Evolutionary conservation across 768 basidiomycete genomes (phyloP), one percentile per base, ranked within the genome.

Genomic region (Cystoderma amianthinum): DNA sequence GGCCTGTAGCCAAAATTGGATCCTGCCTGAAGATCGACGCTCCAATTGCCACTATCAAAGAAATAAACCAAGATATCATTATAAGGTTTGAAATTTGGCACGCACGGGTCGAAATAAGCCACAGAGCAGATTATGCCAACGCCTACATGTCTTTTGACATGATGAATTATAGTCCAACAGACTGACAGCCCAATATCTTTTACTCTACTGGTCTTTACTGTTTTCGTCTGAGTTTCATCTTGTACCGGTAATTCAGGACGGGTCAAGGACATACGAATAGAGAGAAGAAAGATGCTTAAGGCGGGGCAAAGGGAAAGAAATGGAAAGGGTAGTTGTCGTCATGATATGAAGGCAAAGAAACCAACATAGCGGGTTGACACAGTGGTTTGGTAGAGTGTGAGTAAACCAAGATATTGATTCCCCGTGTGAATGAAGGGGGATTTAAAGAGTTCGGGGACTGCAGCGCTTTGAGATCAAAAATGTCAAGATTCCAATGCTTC

Each of bases 1-100:
- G 85, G 67, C 42, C 74, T 72, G 58, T 88, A 88, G 11, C 86
- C 85, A 51, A 71, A 86, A 25, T 71, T 57, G n/a, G 82, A 79
- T 3, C 86, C 85, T 3, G 85, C 86, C 57, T 84, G 78, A 9
- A 88, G 68, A 59, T 89, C 85, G 15, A 85, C 85, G 17, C 80
- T 73, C 86, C 86, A 86, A 51, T 88, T 89, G 19, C 86, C 83
- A 24, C 77, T 78, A 41, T 30, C 20, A 36, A 21, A 41, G 5
- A 18, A 35, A 38, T 38, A n/a, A 23, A 35, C 20, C 17, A 13
- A 28, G n/a, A n/a, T n/a, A 30, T 34, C 18, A 33, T 35, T 17
- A 34, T 15, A 45, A 15, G 12, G 22, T 24, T 7, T 9, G 34
- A n/a, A n/a, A n/a, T n/a, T n/a, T n/a, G 19, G 12, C n/a, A 60